These are phyloP conservation scores for Starmerella vaccinii DNA, from an alignment of 805 yeast genomes.

Conservation along the genomic window DNA sequence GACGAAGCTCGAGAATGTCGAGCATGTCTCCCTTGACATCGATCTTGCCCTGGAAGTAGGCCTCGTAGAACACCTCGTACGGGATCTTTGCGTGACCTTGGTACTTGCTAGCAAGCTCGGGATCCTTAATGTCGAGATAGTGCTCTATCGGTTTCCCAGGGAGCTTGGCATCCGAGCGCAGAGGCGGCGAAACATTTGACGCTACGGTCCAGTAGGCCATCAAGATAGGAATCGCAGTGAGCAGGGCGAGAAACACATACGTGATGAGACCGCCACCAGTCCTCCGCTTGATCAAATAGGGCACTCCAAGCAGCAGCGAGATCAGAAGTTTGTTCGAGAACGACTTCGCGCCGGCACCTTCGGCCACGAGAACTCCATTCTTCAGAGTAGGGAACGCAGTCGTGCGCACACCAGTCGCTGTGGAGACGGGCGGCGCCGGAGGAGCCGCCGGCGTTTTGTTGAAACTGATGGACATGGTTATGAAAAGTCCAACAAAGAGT, in stretches of 20 bases:
- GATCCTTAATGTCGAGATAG: slow-evolving; percentile 74
- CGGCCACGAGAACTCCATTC: slow-evolving; percentile 83
- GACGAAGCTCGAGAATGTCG: slow-evolving; percentile 75
- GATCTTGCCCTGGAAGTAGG: slow-evolving; percentile 74
- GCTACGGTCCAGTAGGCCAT: slow-evolving; percentile 74
- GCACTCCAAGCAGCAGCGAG: slow-evolving; percentile 44
- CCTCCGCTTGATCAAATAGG: slow-evolving; percentile 52
- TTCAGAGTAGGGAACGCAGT: slow-evolving; percentile 55
- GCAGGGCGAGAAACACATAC: slow-evolving; percentile 47
- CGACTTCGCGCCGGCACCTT: slow-evolving; percentile 74
- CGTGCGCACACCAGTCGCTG: slow-evolving; percentile 39
- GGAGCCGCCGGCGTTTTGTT: slow-evolving; percentile 48
- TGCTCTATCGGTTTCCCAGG: slow-evolving; percentile 71
- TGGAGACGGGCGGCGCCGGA: slow-evolving; percentile 35
- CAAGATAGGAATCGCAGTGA: slow-evolving; percentile 58
- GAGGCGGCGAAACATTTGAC: slow-evolving; percentile 69
- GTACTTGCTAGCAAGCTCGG: slow-evolving; percentile 56
- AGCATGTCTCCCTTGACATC: slow-evolving; percentile 79
- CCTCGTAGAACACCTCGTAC: slow-evolving; percentile 84
- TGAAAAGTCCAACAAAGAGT: not conserved
- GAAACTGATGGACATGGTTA: slow-evolving; percentile 12
- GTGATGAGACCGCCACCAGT: slow-evolving; percentile 59
- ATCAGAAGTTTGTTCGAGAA: slow-evolving; percentile 54
- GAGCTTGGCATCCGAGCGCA: slow-evolving; percentile 63
- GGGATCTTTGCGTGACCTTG: slow-evolving; percentile 70